A percentile compares a stretch with the other conserved stretches of the same genome.
Evolutionary conservation across 345 rosid genomes (phyloP).

Genomic region (Cardamine occulta): DNA sequence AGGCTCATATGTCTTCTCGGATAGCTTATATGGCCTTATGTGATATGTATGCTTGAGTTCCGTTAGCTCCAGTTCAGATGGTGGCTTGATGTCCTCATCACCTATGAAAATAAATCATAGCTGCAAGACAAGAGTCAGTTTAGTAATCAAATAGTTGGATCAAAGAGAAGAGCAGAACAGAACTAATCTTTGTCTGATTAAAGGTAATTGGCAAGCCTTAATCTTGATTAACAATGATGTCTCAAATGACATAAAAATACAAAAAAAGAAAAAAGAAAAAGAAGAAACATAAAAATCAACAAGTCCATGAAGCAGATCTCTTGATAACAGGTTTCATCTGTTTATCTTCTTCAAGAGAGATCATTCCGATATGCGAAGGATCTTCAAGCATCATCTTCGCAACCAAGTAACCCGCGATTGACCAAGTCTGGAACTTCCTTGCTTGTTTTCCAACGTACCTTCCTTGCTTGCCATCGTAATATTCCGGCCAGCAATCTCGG

Average conservation of each 20-base stretch:
- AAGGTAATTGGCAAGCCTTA: neutral
- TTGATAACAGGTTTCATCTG: slow-evolving; percentile 60
- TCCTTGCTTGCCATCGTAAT: slow-evolving; percentile 69
- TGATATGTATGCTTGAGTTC: too few relatives aligned
- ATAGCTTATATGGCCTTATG: too few relatives aligned
- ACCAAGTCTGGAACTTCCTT: slow-evolving; percentile 71
- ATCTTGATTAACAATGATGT: neutral
- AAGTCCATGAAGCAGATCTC: slow-evolving; percentile 69
- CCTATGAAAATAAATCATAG: neutral
- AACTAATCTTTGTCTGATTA: neutral
- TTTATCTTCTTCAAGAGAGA: slow-evolving; percentile 70
- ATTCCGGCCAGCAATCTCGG: slow-evolving; percentile 72
- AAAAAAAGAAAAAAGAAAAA: neutral
- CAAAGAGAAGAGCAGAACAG: neutral
- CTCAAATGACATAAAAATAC: slow-evolving; percentile 25
- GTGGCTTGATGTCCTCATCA: too few relatives aligned
- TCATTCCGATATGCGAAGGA: slow-evolving; percentile 69
- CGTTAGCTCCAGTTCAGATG: too few relatives aligned
- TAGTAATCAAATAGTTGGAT: neutral
- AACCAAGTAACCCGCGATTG: slow-evolving; percentile 66
- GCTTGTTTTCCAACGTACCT: slow-evolving; percentile 65
- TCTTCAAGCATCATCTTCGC: slow-evolving; percentile 77
- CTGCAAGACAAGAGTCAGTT: neutral
- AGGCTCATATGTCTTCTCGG: too few relatives aligned
- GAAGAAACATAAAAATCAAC: slow-evolving; percentile 21